Percentiles rank a stretch among this genome's conserved stretches.
phyloP scores from a whole-genome alignment of 1,284 basidiomycete genomes.

The Inonotus hispidus region DNA sequence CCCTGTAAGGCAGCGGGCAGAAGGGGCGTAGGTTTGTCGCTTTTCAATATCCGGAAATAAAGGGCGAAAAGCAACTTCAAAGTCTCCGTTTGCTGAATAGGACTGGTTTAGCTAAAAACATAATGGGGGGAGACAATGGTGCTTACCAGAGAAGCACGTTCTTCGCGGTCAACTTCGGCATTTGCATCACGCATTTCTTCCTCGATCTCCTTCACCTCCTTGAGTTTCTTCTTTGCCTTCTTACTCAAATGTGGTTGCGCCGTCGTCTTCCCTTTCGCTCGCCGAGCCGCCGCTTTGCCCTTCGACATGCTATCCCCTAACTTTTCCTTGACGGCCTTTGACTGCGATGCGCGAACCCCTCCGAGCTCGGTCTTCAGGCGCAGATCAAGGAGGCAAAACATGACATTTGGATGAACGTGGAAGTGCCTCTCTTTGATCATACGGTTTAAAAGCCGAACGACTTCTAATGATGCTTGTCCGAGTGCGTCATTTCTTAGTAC shows the following conservation, averaged over 20 bases:
- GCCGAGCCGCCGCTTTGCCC: conserved; percentile 42
- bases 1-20: conserved; percentile 88
- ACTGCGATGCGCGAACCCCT: conserved; percentile 64
- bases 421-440: conserved; percentile 96
- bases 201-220: conserved; percentile 81
- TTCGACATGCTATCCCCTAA: conserved; percentile 37
- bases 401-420: conserved; percentile 84
- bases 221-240: conserved; percentile 74
- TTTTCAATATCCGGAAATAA: conserved; percentile 96
- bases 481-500: conserved; percentile 80
- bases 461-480: conserved; percentile 80
- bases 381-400: conserved; percentile 82
- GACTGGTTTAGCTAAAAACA: not conserved
- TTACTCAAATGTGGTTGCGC: conserved; percentile 80
- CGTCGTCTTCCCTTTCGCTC: conserved; percentile 55
- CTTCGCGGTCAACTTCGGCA: conserved; percentile 91
- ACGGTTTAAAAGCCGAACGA: conserved; percentile 87
- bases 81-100: conserved; percentile 87
- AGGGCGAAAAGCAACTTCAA: conserved; percentile 96
- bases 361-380: conserved; percentile 87
- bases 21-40: conserved; percentile 74
- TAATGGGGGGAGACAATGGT: not conserved
- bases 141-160: conserved; percentile 39
- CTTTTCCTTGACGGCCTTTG: conserved; percentile 54
- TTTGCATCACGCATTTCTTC: conserved; percentile 92